Evolutionary conservation across 345 rosid species (phyloP).

Genomic region (Microcos paniculata): DNA sequence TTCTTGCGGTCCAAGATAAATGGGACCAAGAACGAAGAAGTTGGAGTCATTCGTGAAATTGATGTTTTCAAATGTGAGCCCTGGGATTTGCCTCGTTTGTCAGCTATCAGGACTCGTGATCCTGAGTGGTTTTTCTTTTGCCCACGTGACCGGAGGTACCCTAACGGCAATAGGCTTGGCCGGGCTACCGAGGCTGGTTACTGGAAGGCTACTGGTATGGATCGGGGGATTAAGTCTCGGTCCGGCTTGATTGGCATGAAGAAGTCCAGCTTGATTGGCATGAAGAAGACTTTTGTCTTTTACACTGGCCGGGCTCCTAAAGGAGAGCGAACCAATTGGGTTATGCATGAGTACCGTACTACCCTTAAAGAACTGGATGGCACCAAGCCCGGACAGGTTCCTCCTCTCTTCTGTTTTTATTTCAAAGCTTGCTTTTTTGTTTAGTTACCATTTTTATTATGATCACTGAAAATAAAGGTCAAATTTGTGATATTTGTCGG

Average conservation of each 20-base stretch:
- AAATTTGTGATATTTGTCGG: neutral
- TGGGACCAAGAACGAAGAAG: constrained; percentile 52
- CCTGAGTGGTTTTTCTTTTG: constrained; percentile 97
- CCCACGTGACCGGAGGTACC: constrained; percentile 86
- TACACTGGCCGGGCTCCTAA: constrained; percentile 83
- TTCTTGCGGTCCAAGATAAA: constrained; percentile 78
- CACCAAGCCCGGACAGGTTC: constrained; percentile 83
- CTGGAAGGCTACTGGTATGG: constrained; percentile 97
- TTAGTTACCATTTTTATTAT: neutral
- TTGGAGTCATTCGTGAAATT: constrained; percentile 63
- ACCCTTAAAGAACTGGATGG: constrained; percentile 64
- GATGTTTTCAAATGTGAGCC: constrained; percentile 94
- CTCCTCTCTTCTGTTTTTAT: neutral
- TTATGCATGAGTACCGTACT: constrained; percentile 91
- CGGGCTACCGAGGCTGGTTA: constrained; percentile 79
- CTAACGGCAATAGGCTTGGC: constrained; percentile 72
- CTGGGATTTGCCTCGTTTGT: constrained; percentile 89
- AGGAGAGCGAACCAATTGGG: constrained; percentile 76
- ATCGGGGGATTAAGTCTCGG: constrained; percentile 63
- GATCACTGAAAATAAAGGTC: neutral
- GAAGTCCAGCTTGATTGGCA: too few species aligned
- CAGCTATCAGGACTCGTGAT: constrained; percentile 56
- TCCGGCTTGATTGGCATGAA: too few species aligned
- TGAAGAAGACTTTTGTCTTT: constrained; percentile 92
- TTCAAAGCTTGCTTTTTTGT: neutral